Evolutionary conservation across 2,329 filamentous ascomycete species (phyloP).

Genomic region (Ceratocystis cubensis): DNA sequence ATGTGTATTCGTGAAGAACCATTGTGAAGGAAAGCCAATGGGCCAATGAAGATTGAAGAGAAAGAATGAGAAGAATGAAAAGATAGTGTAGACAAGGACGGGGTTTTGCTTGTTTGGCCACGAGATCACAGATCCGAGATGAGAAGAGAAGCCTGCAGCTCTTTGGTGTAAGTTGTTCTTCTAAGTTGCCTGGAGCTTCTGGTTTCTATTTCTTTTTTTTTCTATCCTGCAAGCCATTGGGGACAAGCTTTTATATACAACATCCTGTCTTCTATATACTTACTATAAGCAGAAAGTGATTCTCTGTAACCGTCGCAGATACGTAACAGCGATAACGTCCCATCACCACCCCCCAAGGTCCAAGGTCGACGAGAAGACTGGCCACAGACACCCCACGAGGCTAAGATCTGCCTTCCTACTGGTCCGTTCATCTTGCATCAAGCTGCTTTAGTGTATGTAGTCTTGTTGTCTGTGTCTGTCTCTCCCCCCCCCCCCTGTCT

Average conservation of each 20-base stretch:
- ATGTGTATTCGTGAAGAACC: slow-evolving; percentile 51
- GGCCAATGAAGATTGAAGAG: neutral
- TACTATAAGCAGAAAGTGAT: neutral
- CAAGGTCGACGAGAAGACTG: neutral
- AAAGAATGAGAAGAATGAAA: neutral
- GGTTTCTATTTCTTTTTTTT: neutral
- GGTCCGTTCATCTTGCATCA: neutral
- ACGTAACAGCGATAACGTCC: neutral
- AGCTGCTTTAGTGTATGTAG: neutral
- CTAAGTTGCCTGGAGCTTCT: neutral
- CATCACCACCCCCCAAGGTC: neutral
- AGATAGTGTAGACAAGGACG: neutral
- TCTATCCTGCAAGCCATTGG: neutral
- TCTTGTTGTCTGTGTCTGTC: neutral
- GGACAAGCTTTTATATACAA: slow-evolving; percentile 16
- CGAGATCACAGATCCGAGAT: too few relatives aligned
- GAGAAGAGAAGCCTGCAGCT: neutral
- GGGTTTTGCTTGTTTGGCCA: neutral
- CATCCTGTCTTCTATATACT: slow-evolving; percentile 8
- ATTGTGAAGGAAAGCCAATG: slow-evolving; percentile 31
- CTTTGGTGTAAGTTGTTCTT: neutral
- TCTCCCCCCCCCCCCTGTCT: neutral
- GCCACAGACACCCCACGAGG: slow-evolving; percentile 9
- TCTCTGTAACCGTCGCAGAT: neutral
- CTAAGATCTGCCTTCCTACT: neutral